Conservation (phyloP, 176 grass and related monocot genomes). For the Aegilops sharonensis region DNA sequence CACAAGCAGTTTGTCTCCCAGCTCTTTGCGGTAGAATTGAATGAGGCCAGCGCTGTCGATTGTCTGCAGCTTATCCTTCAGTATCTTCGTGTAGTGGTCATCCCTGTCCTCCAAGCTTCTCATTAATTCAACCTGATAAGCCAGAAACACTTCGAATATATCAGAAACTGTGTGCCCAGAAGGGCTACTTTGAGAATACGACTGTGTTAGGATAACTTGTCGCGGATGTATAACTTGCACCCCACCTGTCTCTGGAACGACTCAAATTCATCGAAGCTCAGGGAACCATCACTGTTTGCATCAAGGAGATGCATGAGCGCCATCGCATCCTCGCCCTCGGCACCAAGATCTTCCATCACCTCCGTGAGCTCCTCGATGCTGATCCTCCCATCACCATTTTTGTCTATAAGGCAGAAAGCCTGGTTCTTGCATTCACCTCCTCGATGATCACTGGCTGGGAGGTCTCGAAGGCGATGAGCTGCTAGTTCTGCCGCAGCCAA, state of each 20-base stretch:
- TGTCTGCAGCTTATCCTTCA: slow-evolving; percentile 81
- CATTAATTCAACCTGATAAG: slow-evolving; percentile 71
- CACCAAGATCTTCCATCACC: slow-evolving; percentile 91
- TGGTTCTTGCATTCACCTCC: slow-evolving; percentile 47
- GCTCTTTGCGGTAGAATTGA: slow-evolving; percentile 85
- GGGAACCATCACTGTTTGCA: slow-evolving; percentile 79
- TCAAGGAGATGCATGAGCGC: slow-evolving; percentile 91
- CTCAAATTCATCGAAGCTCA: slow-evolving; percentile 91
- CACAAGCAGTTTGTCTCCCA: slow-evolving; percentile 64
- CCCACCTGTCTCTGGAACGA: slow-evolving; percentile 84
- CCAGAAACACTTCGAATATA: background rate
- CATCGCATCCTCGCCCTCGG: slow-evolving; percentile 63
- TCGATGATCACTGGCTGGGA: slow-evolving; percentile 41
- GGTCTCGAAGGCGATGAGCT: slow-evolving; percentile 73
- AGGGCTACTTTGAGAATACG: background rate
- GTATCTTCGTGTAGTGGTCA: slow-evolving; percentile 64
- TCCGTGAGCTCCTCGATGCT: slow-evolving; percentile 93
- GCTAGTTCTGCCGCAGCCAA: slow-evolving; percentile 81
- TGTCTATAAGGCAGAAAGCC: slow-evolving; percentile 70
- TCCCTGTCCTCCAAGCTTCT: slow-evolving; percentile 80
- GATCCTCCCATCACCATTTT: slow-evolving; percentile 84
- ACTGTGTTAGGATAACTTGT: background rate
- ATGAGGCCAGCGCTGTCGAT: slow-evolving; percentile 72
- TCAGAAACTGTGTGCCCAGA: background rate
- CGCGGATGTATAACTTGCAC: background rate